Evolutionary conservation across 2,329 filamentous ascomycete species (phyloP).

Genomic region (Fusarium scirpi): DNA sequence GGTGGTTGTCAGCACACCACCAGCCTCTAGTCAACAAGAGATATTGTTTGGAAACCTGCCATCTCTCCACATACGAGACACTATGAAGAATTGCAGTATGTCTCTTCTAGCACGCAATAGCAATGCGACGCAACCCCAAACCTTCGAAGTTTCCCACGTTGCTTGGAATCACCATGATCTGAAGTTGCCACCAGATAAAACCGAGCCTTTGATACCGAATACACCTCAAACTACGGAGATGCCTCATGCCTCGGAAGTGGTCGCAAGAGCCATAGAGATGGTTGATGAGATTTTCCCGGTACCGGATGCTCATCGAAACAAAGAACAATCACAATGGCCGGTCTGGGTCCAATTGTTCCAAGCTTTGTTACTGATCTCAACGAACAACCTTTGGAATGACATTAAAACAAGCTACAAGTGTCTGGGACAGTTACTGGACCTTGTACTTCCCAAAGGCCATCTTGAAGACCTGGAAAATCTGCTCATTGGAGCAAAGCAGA

Average conservation of each 20-base stretch:
- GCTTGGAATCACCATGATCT: too few species aligned
- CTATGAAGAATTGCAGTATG: neutral
- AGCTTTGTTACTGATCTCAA: neutral
- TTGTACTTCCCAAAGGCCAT: neutral
- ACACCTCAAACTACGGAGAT: too few species aligned
- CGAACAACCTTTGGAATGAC: fast-evolving
- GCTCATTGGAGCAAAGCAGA: neutral
- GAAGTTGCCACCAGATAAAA: too few species aligned
- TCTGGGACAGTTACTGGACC: neutral
- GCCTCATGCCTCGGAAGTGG: too few species aligned
- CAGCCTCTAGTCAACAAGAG: fast-evolving
- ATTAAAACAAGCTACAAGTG: too few species aligned
- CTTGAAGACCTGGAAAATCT: fast-evolving
- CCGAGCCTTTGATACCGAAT: too few species aligned
- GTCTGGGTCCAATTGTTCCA: neutral
- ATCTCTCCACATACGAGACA: neutral
- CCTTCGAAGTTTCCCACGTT: too few species aligned
- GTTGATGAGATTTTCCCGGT: neutral
- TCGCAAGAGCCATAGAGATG: fast-evolving
- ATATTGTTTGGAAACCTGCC: fast-evolving
- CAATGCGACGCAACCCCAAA: too few species aligned
- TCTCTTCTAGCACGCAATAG: too few species aligned
- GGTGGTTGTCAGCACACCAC: neutral
- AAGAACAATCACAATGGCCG: fast-evolving
- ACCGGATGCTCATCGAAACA: fast-evolving